Evolutionary conservation across 805 yeast species (phyloP).

Genomic region (Yamadazyma sp.): DNA sequence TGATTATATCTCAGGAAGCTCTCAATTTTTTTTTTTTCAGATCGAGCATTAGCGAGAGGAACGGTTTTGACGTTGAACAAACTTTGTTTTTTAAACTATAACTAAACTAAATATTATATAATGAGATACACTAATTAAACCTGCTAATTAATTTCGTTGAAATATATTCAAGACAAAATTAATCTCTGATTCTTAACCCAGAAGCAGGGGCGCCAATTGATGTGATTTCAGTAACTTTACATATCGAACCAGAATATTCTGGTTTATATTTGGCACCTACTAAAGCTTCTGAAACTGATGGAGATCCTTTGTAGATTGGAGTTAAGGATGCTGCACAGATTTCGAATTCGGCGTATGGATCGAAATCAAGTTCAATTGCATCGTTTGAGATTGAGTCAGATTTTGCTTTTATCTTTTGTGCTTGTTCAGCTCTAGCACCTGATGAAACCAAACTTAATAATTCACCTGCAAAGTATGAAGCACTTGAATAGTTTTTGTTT

Average conservation of each 20-base stretch:
- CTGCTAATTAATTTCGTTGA: no score
- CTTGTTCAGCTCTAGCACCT: constrained; percentile 87
- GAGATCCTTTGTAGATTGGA: constrained; percentile 81
- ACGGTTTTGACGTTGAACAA: no score
- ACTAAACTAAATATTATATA: no score
- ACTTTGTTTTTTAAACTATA: no score
- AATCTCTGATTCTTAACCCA: constrained; percentile 62
- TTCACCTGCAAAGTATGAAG: constrained; percentile 86
- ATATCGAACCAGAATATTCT: constrained; percentile 73
- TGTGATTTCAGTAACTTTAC: constrained; percentile 73
- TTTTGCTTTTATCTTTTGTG: constrained; percentile 73
- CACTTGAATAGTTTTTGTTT: constrained; percentile 81
- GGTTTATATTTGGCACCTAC: constrained; percentile 87
- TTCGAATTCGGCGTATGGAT: constrained; percentile 86
- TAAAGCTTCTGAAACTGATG: constrained; percentile 70
- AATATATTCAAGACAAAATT: no score
- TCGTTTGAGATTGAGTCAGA: constrained; percentile 82
- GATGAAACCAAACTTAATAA: constrained; percentile 64
- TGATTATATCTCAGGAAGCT: no score
- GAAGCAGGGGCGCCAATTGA: constrained; percentile 88
- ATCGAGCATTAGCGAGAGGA: no score
- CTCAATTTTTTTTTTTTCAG: no score
- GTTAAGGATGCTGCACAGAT: constrained; percentile 84
- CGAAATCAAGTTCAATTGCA: constrained; percentile 87
- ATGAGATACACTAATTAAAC: no score